Evolutionary conservation across 768 basidiomycete species (phyloP).

Genomic region (Porphyrellus cyaneotinctus): DNA sequence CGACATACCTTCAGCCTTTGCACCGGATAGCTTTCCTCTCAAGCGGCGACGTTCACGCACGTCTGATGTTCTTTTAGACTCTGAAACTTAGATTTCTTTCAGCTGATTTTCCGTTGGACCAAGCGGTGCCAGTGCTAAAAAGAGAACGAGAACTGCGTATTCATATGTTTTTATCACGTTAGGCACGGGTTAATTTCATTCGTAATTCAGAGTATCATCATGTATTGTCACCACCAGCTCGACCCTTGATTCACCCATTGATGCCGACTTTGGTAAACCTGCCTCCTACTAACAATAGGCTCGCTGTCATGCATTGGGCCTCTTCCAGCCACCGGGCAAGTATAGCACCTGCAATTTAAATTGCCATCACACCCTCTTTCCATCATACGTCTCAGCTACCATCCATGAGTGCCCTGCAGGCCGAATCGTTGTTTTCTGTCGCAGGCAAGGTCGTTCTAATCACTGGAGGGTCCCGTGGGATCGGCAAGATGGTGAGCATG

Average conservation of each 20-base stretch:
- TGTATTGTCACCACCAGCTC: conserved; percentile 7
- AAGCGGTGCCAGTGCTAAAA: conserved; percentile 8
- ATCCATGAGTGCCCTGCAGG: conserved; percentile 37
- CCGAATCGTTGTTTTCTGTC: conserved; percentile 45
- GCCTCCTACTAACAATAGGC: conserved; percentile 17
- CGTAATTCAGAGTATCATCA: conserved; percentile 3
- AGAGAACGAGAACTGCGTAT: conserved; percentile 14
- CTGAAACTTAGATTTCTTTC: conserved; percentile 24
- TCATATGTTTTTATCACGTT: conserved; percentile 20
- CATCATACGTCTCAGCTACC: neutral
- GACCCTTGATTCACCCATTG: conserved; percentile 1
- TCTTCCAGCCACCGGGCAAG: neutral
- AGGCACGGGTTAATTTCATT: conserved; percentile 24
- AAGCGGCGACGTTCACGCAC: conserved; percentile 46
- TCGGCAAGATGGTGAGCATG: conserved; percentile 56
- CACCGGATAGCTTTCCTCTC: conserved; percentile 31
- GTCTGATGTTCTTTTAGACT: conserved; percentile 28
- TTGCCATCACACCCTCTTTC: neutral
- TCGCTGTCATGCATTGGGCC: neutral
- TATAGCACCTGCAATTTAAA: conserved; percentile 1
- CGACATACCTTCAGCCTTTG: conserved; percentile 30
- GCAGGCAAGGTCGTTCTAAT: conserved; percentile 53
- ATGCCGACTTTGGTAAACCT: conserved; percentile 11
- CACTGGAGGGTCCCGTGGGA: conserved; percentile 63
- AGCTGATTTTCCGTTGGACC: conserved; percentile 6